These are phyloP conservation scores for Dipodascopsis uninucleata DNA, from an alignment of 805 yeast species.

Conservation along the genomic window DNA sequence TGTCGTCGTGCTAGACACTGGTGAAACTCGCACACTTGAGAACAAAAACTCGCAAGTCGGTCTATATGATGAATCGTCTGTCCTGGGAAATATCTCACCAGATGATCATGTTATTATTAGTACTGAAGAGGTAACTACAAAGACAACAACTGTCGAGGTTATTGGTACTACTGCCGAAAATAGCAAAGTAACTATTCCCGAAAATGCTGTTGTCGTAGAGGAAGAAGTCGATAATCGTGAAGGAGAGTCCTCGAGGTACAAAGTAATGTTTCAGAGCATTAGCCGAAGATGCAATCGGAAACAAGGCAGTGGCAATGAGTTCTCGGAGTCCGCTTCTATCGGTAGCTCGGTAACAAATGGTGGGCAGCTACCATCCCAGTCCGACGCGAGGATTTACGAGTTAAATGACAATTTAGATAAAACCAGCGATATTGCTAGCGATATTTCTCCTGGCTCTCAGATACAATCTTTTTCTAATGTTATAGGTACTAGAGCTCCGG, in stretches of 20 bases:
- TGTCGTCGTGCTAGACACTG: conserved; percentile 36
- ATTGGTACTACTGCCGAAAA: conserved; percentile 7
- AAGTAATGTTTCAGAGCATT: conserved; percentile 22
- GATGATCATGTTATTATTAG: conserved; percentile 20
- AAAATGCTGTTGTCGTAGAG: conserved; percentile 22
- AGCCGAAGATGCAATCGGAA: conserved; percentile 14
- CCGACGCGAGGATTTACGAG: too few relatives aligned
- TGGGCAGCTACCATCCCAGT: too few relatives aligned
- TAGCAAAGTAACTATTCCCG: conserved; percentile 14
- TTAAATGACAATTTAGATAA: too few relatives aligned
- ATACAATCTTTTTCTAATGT: too few relatives aligned
- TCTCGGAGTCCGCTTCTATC: conserved; percentile 1
- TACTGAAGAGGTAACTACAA: conserved; percentile 25
- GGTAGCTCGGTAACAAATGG: too few relatives aligned
- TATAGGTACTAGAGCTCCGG: too few relatives aligned
- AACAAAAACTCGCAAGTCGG: conserved; percentile 18
- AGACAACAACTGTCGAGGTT: conserved; percentile 24
- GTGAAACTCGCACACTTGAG: conserved; percentile 29
- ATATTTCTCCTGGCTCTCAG: too few relatives aligned
- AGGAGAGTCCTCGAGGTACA: conserved; percentile 17
- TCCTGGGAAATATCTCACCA: conserved; percentile 16
- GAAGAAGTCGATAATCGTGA: conserved; percentile 13
- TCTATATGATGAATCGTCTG: conserved; percentile 10
- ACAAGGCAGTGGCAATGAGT: conserved; percentile 21
- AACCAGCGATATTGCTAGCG: too few relatives aligned